These are phyloP conservation scores for Ramichloridium luteum DNA, from an alignment of 2,329 filamentous ascomycete genomes.

Conservation along the genomic window DNA sequence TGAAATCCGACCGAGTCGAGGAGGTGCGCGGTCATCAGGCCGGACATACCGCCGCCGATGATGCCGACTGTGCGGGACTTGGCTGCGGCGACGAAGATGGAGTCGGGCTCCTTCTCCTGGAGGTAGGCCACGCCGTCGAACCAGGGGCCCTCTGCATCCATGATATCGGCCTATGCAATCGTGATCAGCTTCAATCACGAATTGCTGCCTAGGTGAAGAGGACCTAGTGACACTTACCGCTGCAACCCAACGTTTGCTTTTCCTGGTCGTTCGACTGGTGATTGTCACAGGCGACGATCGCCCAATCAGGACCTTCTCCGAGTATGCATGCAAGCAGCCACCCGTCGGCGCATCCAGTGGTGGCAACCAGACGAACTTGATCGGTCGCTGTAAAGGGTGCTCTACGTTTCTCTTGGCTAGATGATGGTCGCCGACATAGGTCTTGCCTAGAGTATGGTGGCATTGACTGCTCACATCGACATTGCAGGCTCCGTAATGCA, in stretches of 20 bases:
- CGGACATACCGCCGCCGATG: conserved; percentile 53
- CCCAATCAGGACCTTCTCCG: conserved; percentile 28
- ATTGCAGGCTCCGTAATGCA: conserved; percentile 36
- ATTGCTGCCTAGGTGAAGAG: no score
- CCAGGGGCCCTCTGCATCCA: conserved; percentile 48
- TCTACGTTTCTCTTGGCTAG: conserved; percentile 18
- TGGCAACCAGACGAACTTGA: conserved; percentile 38
- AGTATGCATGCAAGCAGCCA: conserved; percentile 36
- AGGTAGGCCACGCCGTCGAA: conserved; percentile 53
- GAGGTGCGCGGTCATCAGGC: conserved; percentile 45
- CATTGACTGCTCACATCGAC: conserved; percentile 24
- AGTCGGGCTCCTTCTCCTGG: conserved; percentile 40
- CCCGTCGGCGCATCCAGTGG: conserved; percentile 28
- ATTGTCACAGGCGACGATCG: conserved; percentile 31
- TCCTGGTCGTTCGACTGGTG: conserved; percentile 23
- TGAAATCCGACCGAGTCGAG: conserved; percentile 44
- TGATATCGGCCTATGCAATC: conserved; percentile 42
- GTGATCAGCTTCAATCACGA: no score
- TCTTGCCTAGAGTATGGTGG: conserved; percentile 34
- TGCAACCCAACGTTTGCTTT: conserved; percentile 25
- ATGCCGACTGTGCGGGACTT: conserved; percentile 52
- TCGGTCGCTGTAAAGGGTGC: conserved; percentile 26
- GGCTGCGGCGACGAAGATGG: conserved; percentile 40
- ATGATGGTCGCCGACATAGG: conserved; percentile 26
- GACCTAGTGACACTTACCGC: conserved; percentile 22